phyloP scores from a whole-genome alignment of 257 asterid species.

The Solanum commersonii region DNA sequence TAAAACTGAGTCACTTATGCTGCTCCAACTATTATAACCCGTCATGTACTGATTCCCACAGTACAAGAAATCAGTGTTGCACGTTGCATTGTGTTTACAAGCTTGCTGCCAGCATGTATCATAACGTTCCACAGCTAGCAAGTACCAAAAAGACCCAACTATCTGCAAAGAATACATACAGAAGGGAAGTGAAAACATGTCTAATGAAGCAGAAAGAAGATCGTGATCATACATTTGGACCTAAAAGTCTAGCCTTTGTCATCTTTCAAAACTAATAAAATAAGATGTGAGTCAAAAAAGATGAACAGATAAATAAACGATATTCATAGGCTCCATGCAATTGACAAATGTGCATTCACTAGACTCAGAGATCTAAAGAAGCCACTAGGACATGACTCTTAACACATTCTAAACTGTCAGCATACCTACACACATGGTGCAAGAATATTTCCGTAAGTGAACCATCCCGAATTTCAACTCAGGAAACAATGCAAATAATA shows the following conservation, averaged over 20 bases:
- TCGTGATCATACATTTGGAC: background rate
- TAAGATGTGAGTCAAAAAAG: background rate
- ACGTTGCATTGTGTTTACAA: slow-evolving; percentile 35
- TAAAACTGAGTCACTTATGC: slow-evolving; percentile 39
- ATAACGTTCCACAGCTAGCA: slow-evolving; percentile 86
- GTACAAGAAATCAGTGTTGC: slow-evolving; percentile 60
- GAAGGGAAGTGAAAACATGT: background rate
- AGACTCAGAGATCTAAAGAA: background rate
- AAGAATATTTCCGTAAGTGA: background rate
- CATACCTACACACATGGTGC: background rate
- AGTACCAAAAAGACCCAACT: slow-evolving; percentile 99
- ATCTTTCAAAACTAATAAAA: background rate
- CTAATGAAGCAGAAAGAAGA: background rate
- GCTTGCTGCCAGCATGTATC: slow-evolving; percentile 97
- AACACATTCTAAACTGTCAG: background rate
- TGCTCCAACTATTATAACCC: slow-evolving; percentile 48
- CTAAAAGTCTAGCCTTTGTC: background rate
- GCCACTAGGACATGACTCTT: background rate
- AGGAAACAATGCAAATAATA: background rate
- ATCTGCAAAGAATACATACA: slow-evolving; percentile 43
- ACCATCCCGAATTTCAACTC: background rate
- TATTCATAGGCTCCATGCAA: background rate
- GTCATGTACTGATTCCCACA: slow-evolving; percentile 70
- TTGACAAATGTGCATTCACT: background rate
- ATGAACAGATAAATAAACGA: background rate